phyloP scores from a whole-genome alignment of 805 yeast genomes.

The Kluyveromyces wickerhamii region DNA sequence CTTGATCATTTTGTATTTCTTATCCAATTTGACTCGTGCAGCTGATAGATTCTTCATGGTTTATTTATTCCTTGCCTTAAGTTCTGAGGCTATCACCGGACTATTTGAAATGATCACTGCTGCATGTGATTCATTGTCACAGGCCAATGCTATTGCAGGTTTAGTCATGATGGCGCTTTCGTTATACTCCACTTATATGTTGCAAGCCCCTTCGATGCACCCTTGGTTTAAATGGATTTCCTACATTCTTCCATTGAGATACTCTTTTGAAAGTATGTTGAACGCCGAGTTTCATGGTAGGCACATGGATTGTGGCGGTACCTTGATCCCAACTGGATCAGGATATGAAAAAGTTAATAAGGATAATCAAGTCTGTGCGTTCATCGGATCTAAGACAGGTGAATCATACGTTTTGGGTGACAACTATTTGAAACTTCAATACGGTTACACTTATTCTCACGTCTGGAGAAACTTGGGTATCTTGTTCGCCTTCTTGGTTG shows the following conservation, averaged over 20 bases:
- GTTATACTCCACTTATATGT: slow-evolving; percentile 55
- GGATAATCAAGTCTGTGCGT: slow-evolving; percentile 43
- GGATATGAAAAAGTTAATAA: slow-evolving; percentile 35
- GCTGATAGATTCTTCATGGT: slow-evolving; percentile 50
- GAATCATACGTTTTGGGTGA: slow-evolving; percentile 48
- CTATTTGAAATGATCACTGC: slow-evolving; percentile 50
- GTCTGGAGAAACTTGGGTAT: slow-evolving; percentile 80
- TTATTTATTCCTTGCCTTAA: slow-evolving; percentile 32
- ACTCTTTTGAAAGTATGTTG: slow-evolving; percentile 53
- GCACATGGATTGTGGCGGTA: slow-evolving; percentile 22
- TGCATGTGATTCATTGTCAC: slow-evolving; percentile 36
- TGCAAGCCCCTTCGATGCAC: slow-evolving; percentile 49
- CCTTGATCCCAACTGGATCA: slow-evolving; percentile 49
- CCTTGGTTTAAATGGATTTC: slow-evolving; percentile 63
- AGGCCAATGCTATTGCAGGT: slow-evolving; percentile 54
- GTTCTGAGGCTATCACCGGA: slow-evolving; percentile 24
- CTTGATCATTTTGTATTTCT: slow-evolving; percentile 46
- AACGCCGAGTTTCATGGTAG: slow-evolving; percentile 52
- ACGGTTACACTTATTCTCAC: slow-evolving; percentile 46
- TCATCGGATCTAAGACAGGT: slow-evolving; percentile 56
- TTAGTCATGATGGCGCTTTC: slow-evolving; percentile 39
- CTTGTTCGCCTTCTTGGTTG: slow-evolving; percentile 37
- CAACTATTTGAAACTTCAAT: slow-evolving; percentile 42
- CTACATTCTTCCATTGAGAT: slow-evolving; percentile 45
- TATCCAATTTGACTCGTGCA: slow-evolving; percentile 41